Evolutionary conservation across 2,329 filamentous ascomycete species (phyloP), one percentile per base, ranked within the genome.

Genomic region (Fusarium setosum): DNA sequence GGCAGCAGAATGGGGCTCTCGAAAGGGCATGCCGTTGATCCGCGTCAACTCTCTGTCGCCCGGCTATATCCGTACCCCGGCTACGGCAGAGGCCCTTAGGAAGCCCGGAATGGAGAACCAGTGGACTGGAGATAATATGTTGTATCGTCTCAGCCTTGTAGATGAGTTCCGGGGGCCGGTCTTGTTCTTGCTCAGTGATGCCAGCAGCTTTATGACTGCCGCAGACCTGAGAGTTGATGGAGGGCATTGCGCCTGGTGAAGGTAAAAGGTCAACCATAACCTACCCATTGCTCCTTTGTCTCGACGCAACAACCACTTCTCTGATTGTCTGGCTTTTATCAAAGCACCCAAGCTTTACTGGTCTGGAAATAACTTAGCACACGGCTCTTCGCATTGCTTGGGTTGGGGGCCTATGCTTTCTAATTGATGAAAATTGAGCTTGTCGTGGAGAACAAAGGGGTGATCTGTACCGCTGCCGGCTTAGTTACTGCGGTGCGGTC

Each of bases 1-100:
- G 24, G 82, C 85, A 0, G 83, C 83, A 65, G 85, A 87, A 72
- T 86, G 80, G 84, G 83, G 77, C 47, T 77, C 76, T 24, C 76
- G 78, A 37, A 68, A 61, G 53, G 74, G 69, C 64, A 73, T 73
- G 77, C 82, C 74, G 0, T 65, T 74, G 1, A 86, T 87, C 47
- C 76, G 83, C 3, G 84, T 87, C 12, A 87, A 87, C 66, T 82
- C 80, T 2, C 13, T 62, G 12, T 59, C 55, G 1, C 59, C 59
- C 4, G 59, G 17, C 68, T 84, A 87, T 59, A 85, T 86, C 41
- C 76, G 86, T 21, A 87, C 84, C 1, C 65, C 71, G 3, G 65
- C 76, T 5, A 76, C 70, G 4, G 68, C 69, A 2, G 74, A 72
- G 41, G 72, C 75, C 6, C 64, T 76, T n/a, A 42, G 52, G 37